A percentile compares a stretch with the other conserved stretches of the same genome.
Evolutionary conservation across 2,329 filamentous ascomycete species (phyloP).

Genomic region (Monilinia fructigena): DNA sequence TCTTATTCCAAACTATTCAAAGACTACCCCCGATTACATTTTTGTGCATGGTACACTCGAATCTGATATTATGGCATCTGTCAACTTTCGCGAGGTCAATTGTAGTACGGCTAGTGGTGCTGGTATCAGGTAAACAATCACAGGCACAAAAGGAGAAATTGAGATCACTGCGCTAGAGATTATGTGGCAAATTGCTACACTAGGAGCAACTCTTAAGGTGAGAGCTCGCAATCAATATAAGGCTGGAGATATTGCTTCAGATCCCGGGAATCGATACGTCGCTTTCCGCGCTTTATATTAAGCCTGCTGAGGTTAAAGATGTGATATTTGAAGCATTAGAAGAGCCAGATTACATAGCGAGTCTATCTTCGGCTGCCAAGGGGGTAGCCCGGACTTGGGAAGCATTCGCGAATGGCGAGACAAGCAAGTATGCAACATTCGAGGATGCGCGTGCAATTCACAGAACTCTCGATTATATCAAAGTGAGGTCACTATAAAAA

Average conservation of each 20-base stretch:
- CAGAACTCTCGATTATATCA: not conserved
- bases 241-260: not conserved
- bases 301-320: not conserved
- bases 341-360: not conserved
- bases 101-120: not conserved
- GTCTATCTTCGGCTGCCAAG: not conserved
- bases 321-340: not conserved
- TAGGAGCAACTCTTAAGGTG: not conserved
- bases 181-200: not conserved
- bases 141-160: slow-evolving; percentile 2
- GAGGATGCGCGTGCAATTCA: not conserved
- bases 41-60: too few relatives aligned
- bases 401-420: slow-evolving; percentile 5
- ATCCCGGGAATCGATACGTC: not conserved
- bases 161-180: not conserved
- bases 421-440: slow-evolving; percentile 3
- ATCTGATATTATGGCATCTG: slow-evolving; percentile 31
- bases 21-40: too few relatives aligned
- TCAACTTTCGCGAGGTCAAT: slow-evolving; percentile 27
- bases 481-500: slow-evolving; percentile 6
- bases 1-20: too few relatives aligned
- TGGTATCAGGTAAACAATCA: not conserved
- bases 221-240: too few relatives aligned
- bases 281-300: not conserved
- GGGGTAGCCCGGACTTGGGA: not conserved